Evolutionary conservation across 805 yeast species (phyloP).

Genomic region (Candida boleticola): DNA sequence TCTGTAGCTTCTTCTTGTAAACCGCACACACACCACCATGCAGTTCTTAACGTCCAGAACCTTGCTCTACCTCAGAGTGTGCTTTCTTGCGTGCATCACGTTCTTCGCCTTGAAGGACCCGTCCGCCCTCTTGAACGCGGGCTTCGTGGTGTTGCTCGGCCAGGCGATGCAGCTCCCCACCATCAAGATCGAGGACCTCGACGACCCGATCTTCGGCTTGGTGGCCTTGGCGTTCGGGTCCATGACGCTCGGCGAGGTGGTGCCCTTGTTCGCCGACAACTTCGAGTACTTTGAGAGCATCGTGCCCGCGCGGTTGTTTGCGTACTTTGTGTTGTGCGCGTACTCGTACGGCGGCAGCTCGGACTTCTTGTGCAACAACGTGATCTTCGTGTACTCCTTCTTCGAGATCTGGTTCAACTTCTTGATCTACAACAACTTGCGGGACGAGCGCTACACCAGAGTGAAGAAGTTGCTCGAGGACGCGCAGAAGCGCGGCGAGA

Average conservation of each 20-base stretch:
- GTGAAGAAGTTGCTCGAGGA: slow-evolving; percentile 42
- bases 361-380: slow-evolving; percentile 55
- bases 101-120: slow-evolving; percentile 51
- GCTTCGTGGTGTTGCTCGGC: slow-evolving; percentile 51
- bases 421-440: slow-evolving; percentile 56
- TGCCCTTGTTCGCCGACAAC: slow-evolving; percentile 55
- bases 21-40: no score
- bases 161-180: slow-evolving; percentile 55
- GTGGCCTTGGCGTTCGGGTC: slow-evolving; percentile 45
- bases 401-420: slow-evolving; percentile 71
- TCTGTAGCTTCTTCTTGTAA: no score
- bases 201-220: slow-evolving; percentile 49
- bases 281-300: slow-evolving; percentile 54
- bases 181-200: slow-evolving; percentile 21
- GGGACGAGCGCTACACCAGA: slow-evolving; percentile 59
- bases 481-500: slow-evolving; percentile 4
- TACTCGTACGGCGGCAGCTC: slow-evolving; percentile 47
- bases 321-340: slow-evolving; percentile 49
- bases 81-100: slow-evolving; percentile 42
- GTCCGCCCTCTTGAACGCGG: slow-evolving; percentile 38
- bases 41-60: slow-evolving; percentile 50
- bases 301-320: slow-evolving; percentile 54
- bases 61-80: slow-evolving; percentile 46
- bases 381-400: slow-evolving; percentile 58
- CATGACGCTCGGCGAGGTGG: slow-evolving; percentile 50